Conservation (phyloP, 2,329 filamentous ascomycete genomes). For the Epichloe baconii region DNA sequence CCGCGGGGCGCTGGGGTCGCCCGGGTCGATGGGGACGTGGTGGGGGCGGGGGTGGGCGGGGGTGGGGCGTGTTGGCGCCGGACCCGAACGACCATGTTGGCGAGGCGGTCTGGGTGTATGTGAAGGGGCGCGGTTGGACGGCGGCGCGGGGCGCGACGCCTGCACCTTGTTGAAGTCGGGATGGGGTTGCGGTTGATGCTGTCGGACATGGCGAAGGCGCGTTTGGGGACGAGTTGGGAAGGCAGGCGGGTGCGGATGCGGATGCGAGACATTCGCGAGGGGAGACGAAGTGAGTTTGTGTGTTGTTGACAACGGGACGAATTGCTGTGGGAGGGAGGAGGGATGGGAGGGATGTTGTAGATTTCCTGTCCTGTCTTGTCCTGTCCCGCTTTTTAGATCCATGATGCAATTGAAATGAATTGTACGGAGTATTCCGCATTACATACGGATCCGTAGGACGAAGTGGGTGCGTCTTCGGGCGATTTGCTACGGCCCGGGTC, state of each 20-base stretch:
- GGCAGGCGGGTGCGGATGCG: too few species aligned
- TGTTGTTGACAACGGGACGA: background rate
- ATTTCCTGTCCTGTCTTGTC: background rate
- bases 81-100: constrained; percentile 53
- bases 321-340: background rate
- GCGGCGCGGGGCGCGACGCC: constrained; percentile 50
- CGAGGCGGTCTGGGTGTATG: constrained; percentile 48
- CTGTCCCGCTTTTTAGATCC: background rate
- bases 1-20: constrained; percentile 51
- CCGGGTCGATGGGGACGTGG: constrained; percentile 72
- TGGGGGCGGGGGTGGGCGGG: constrained; percentile 15
- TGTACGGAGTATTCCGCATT: too few species aligned
- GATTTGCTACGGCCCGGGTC: too few species aligned
- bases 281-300: background rate
- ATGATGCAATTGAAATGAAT: background rate
- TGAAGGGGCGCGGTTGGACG: constrained; percentile 34
- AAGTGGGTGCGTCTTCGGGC: background rate
- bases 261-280: background rate
- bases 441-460: too few species aligned
- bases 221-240: background rate
- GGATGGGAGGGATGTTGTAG: background rate
- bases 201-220: constrained; percentile 12
- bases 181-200: constrained; percentile 47
- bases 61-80: constrained; percentile 42
- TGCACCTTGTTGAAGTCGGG: constrained; percentile 65